A percentile compares a stretch with the other conserved stretches of the same genome.
Conservation (phyloP, 2,329 filamentous ascomycete species). For the Fonsecaea pedrosoi region DNA sequence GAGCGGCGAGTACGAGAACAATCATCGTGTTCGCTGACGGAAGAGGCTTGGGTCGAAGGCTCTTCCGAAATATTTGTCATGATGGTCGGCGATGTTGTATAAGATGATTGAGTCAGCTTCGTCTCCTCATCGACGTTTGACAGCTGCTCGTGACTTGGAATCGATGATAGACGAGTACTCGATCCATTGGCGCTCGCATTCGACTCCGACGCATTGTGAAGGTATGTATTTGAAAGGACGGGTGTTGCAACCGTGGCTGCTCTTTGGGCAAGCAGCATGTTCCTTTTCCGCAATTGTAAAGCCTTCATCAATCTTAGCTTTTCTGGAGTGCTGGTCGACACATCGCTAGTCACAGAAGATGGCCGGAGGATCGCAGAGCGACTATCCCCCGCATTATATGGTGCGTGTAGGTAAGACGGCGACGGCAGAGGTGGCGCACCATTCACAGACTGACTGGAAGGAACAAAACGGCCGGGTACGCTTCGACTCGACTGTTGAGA, state of each 20-base stretch:
- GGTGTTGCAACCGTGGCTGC: slow-evolving; percentile 23
- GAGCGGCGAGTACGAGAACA: slow-evolving; percentile 31
- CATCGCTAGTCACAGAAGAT: slow-evolving; percentile 33
- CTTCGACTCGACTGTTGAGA: slow-evolving; percentile 55
- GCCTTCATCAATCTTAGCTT: slow-evolving; percentile 94
- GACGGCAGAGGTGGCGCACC: slow-evolving; percentile 37
- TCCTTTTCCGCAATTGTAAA: slow-evolving; percentile 85
- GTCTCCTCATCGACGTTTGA: slow-evolving; percentile 34
- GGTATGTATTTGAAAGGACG: slow-evolving; percentile 12
- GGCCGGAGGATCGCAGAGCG: slow-evolving; percentile 28
- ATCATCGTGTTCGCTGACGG: slow-evolving; percentile 42
- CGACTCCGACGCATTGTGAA: slow-evolving; percentile 26
- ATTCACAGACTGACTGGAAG: slow-evolving; percentile 27
- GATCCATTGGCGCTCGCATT: slow-evolving; percentile 22
- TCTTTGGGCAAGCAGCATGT: slow-evolving; percentile 56
- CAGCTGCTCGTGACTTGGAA: slow-evolving; percentile 32
- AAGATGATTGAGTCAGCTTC: slow-evolving; percentile 43
- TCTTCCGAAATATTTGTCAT: slow-evolving; percentile 39
- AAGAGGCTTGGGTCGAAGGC: slow-evolving; percentile 46
- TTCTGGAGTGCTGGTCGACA: slow-evolving; percentile 72
- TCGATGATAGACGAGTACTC: slow-evolving; percentile 21
- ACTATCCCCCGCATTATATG: slow-evolving; percentile 32
- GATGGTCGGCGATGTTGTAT: slow-evolving; percentile 41
- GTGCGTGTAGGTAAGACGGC: slow-evolving; percentile 26
- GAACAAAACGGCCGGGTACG: slow-evolving; percentile 46